phyloP scores from a whole-genome alignment of 129 eudicot genomes.

The Flaveria robusta region DNA sequence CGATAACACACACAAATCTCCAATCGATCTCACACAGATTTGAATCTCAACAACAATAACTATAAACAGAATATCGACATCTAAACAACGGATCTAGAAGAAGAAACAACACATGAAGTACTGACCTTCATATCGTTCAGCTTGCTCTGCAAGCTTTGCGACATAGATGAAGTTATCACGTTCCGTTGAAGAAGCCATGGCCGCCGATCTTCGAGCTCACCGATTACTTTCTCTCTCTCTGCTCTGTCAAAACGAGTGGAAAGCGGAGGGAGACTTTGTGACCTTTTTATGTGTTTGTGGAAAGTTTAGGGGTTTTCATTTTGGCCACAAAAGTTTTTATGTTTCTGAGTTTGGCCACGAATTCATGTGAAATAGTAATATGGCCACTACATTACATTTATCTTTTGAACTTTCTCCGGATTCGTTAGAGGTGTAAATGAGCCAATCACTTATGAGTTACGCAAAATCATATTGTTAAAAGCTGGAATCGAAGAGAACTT shows the following conservation, averaged over 20 bases:
- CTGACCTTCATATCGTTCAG: conserved; percentile 57
- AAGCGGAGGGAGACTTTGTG: conserved; percentile 25
- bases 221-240: conserved; percentile 29
- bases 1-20: neutral
- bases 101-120: conserved; percentile 2
- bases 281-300: conserved; percentile 12
- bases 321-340: conserved; percentile 10
- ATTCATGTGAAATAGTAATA: neutral
- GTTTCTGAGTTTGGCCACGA: conserved; percentile 11
- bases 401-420: neutral
- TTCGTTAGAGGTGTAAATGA: too few species aligned
- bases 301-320: neutral
- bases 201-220: conserved; percentile 38
- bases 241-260: conserved; percentile 34
- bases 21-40: conserved; percentile 17
- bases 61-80: conserved; percentile 9
- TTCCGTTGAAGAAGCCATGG: conserved; percentile 51
- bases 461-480: too few species aligned
- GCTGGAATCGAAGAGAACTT: too few species aligned
- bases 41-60: conserved; percentile 15
- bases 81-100: conserved; percentile 37
- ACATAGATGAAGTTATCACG: conserved; percentile 52
- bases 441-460: too few species aligned
- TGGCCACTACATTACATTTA: neutral
- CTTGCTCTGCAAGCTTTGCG: conserved; percentile 61